Evolutionary conservation across 371 early-diverging fungal species (phyloP), one percentile per base, ranked within the genome.

Genomic region (Sanchytrium tribonematis): DNA sequence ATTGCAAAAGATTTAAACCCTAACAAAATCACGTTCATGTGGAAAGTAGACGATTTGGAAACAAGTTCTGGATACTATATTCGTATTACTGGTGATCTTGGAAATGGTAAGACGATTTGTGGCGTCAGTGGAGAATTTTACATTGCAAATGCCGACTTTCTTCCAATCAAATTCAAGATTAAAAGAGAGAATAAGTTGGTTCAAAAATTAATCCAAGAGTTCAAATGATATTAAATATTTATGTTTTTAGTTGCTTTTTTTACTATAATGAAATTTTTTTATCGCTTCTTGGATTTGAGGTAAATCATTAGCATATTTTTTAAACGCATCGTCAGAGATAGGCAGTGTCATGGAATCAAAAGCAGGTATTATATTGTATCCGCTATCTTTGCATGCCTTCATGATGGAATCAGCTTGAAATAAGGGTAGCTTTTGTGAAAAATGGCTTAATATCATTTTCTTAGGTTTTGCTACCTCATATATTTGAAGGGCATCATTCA

Each of bases 381-480:
- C 22, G 12, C 12, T 12, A 5, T 48, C 22, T 48, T 48, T 22
- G 22, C 48, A 48, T 22, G 5, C 48, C 48, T 48, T 48, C 22
- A 48, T 12, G 22, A 48, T 48, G 22, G 48, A 48, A 12, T 48
- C 48, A 12, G 48, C 12, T 5, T 48, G 48, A 48, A 12, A 22
- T 22, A 12, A 22, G 12, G 5, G 5, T 12, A 48, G 22, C 48
- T 48, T 71, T 32, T 76, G 74, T 69, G 74, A 73, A 68, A 77
- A 75, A 70, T 79, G 79, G 31, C 78, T 79, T 31, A 79, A 66
- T n/a, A 77, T 67, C 17, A 79, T 66, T 31, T 1, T 69, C 32
- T 72, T 72, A 27, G 76, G 69, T 65, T 69, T 66, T 2, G 75
- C 72, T 27, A n/a, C 2, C 48, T 69, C 69, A 66, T 75, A 77